A percentile compares a stretch with the other conserved stretches of the same genome.
Conservation (phyloP, 768 basidiomycete genomes). For the Gyrodon lividus region DNA sequence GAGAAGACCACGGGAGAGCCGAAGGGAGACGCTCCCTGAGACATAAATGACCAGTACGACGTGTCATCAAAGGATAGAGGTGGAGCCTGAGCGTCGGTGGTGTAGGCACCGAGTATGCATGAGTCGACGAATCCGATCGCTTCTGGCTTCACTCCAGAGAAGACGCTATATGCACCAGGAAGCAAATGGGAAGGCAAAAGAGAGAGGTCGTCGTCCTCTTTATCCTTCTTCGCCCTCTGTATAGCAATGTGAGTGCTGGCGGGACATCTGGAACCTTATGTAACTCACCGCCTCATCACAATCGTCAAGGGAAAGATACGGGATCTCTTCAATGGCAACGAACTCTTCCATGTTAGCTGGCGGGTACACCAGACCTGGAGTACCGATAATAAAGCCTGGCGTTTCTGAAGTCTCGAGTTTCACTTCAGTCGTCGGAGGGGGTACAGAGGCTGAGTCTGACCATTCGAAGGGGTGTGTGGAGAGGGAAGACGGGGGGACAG, state of each 20-base stretch:
- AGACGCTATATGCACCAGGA: constrained; percentile 21
- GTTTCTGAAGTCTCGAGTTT: constrained; percentile 3
- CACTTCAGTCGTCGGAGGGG: neutral
- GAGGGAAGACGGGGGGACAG: neutral
- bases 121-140: constrained; percentile 27
- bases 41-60: constrained; percentile 8
- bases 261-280: neutral
- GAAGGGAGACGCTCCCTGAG: constrained; percentile 9
- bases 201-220: neutral
- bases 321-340: constrained; percentile 37
- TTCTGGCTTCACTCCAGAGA: constrained; percentile 33
- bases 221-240: constrained; percentile 8
- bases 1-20: constrained; percentile 29
- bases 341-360: constrained; percentile 19
- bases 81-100: neutral
- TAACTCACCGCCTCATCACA: constrained; percentile 19
- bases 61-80: constrained; percentile 11
- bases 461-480: neutral
- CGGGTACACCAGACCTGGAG: constrained; percentile 22
- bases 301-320: constrained; percentile 31
- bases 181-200: constrained; percentile 21
- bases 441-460: neutral
- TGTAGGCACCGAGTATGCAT: constrained; percentile 23
- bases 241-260: constrained; percentile 8
- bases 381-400: neutral